Percentiles rank a stretch among this genome's conserved stretches.
Conservation (phyloP, 805 yeast genomes). For the Pichia cabralensis region DNA sequence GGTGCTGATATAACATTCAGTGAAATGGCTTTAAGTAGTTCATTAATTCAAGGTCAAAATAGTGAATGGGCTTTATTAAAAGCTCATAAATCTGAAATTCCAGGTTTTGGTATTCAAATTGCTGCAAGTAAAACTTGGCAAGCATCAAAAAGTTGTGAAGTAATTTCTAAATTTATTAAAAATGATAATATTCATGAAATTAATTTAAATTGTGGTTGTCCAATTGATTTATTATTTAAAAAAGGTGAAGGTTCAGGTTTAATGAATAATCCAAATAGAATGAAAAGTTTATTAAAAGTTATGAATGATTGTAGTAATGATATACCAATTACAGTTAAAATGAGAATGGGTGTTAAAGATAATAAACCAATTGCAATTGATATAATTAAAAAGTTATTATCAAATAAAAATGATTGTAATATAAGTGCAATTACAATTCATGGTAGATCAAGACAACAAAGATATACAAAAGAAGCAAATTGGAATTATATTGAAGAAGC, state of each 20-base stretch:
- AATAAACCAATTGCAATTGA: slow-evolving; percentile 79
- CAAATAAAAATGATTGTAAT: slow-evolving; percentile 45
- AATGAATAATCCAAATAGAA: slow-evolving; percentile 77
- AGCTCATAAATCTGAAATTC: slow-evolving; percentile 72
- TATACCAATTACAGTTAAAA: slow-evolving; percentile 82
- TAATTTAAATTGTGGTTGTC: slow-evolving; percentile 94
- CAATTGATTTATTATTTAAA: slow-evolving; percentile 86
- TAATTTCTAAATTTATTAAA: slow-evolving; percentile 45
- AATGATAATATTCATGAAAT: slow-evolving; percentile 56
- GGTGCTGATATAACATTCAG: slow-evolving; percentile 92
- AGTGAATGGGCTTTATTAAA: slow-evolving; percentile 97
- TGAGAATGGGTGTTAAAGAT: slow-evolving; percentile 86
- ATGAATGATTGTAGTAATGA: slow-evolving; percentile 89
- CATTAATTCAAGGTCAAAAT: slow-evolving; percentile 80
- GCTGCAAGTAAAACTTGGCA: slow-evolving; percentile 92
- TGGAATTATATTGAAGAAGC: slow-evolving; percentile 82
- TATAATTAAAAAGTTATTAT: slow-evolving; percentile 59
- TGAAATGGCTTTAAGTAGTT: slow-evolving; percentile 89
- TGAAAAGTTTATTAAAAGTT: slow-evolving; percentile 69
- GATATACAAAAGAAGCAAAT: slow-evolving; percentile 85
- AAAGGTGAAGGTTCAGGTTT: slow-evolving; percentile 95
- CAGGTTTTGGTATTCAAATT: slow-evolving; percentile 88
- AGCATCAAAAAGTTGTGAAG: slow-evolving; percentile 87
- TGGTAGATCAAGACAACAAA: slow-evolving; percentile 93
- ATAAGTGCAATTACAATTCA: slow-evolving; percentile 89